These are phyloP conservation scores for Diaporthe capsici DNA, from an alignment of 2,329 filamentous ascomycete species.

Conservation along the genomic window DNA sequence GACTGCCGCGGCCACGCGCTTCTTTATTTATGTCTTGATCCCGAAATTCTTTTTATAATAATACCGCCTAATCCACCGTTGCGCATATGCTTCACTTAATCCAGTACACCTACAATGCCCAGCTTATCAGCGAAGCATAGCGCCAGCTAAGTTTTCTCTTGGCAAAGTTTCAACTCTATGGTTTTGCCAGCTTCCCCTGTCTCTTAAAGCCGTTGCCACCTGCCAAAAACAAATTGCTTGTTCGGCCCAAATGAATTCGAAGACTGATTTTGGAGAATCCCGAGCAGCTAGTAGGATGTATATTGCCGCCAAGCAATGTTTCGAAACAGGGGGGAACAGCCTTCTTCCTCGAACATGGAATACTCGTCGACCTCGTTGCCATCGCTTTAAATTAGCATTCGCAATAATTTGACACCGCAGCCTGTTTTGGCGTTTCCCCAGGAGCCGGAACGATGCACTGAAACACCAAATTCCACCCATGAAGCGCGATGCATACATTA, in stretches of 20 bases:
- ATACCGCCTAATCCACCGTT: background rate
- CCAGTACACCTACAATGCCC: background rate
- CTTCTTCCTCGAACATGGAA: background rate
- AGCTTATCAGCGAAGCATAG: background rate
- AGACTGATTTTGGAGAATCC: background rate
- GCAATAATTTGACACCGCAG: background rate
- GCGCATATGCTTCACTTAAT: slow-evolving; percentile 5
- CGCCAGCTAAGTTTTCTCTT: background rate
- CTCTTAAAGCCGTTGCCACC: background rate
- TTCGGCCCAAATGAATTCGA: background rate
- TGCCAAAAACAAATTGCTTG: background rate
- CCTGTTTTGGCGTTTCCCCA: background rate
- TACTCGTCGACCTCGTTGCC: background rate
- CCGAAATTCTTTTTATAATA: too few species aligned
- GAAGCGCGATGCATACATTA: background rate
- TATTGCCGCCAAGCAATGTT: slow-evolving; percentile 11
- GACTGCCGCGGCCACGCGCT: background rate
- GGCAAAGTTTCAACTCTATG: slow-evolving; percentile 20
- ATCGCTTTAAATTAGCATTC: background rate
- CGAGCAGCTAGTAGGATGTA: background rate
- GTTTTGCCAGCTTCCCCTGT: background rate
- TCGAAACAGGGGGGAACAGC: slow-evolving; percentile 1
- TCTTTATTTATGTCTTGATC: background rate
- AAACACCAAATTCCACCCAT: background rate
- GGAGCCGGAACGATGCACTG: background rate